phyloP scores from a whole-genome alignment of 495 filamentous ascomycete genomes.

The Penicillium pulvis region DNA sequence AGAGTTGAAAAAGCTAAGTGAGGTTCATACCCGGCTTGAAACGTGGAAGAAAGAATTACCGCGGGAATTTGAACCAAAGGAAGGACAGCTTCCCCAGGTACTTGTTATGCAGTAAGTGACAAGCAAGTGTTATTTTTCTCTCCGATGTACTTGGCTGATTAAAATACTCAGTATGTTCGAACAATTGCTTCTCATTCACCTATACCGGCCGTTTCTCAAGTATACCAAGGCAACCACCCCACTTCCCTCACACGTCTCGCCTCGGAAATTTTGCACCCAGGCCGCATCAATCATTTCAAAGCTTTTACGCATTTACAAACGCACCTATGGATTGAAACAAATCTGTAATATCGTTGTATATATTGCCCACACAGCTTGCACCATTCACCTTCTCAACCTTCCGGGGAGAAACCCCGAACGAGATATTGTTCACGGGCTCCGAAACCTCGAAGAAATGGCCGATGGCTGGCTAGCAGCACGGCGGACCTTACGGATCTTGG shows the following conservation, averaged over 20 bases:
- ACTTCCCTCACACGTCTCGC: constrained; percentile 84
- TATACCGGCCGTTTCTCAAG: constrained; percentile 95
- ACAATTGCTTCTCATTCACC: constrained; percentile 92
- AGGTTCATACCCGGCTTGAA: constrained; percentile 87
- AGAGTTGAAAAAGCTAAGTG: constrained; percentile 92
- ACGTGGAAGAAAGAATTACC: constrained; percentile 88
- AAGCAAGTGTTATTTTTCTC: no score
- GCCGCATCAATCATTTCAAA: constrained; percentile 89
- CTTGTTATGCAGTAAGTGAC: constrained; percentile 89
- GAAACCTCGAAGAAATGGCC: constrained; percentile 92
- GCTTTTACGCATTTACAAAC: constrained; percentile 88
- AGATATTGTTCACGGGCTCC: constrained; percentile 88
- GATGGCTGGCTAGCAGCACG: constrained; percentile 92
- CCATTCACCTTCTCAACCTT: constrained; percentile 90
- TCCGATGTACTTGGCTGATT: constrained; percentile 29
- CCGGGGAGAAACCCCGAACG: constrained; percentile 85
- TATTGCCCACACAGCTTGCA: constrained; percentile 90
- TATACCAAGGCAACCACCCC: constrained; percentile 80
- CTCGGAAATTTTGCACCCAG: constrained; percentile 85
- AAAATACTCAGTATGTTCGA: constrained; percentile 79
- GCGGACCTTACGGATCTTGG: constrained; percentile 81
- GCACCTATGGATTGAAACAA: constrained; percentile 83
- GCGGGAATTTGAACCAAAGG: constrained; percentile 83
- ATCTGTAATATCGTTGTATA: constrained; percentile 97
- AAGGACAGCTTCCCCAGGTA: constrained; percentile 84